Percentiles rank a stretch among this genome's conserved stretches.
These are phyloP conservation scores for Marasmius sp. DNA, from an alignment of 1,284 basidiomycete species.

Conservation along the genomic window DNA sequence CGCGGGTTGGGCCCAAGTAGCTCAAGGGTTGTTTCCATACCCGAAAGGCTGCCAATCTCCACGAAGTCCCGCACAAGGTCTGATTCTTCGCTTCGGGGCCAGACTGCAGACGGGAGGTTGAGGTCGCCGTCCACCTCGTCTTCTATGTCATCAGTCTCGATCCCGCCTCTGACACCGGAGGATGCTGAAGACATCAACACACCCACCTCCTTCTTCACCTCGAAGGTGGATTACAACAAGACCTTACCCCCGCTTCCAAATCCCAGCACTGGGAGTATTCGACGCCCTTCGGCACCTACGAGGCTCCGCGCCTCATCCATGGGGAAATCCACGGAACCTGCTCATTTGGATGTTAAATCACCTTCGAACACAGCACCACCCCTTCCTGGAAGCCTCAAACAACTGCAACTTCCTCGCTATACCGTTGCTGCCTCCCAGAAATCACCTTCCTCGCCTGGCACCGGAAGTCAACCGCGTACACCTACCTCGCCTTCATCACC, in stretches of 20 bases:
- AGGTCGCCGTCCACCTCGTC: slow-evolving; percentile 29
- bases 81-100: background rate
- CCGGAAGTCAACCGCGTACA: slow-evolving; percentile 11
- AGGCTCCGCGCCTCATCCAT: background rate
- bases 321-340: background rate
- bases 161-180: slow-evolving; percentile 45
- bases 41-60: background rate
- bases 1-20: background rate
- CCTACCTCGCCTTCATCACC: slow-evolving; percentile 5
- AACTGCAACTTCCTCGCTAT: slow-evolving; percentile 21
- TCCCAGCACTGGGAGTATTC: slow-evolving; percentile 18
- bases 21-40: background rate
- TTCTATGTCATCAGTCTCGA: slow-evolving; percentile 42
- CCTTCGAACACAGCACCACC: too few species aligned
- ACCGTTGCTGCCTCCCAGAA: slow-evolving; percentile 18
- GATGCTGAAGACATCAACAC: slow-evolving; percentile 20
- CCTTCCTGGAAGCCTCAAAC: slow-evolving; percentile 13
- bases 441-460: slow-evolving; percentile 34
- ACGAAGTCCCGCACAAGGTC: background rate
- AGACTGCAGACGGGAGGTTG: slow-evolving; percentile 17
- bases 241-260: slow-evolving; percentile 20
- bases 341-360: too few species aligned
- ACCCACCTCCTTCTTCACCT: slow-evolving; percentile 8
- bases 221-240: slow-evolving; percentile 20
- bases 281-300: slow-evolving; percentile 7